A percentile compares a stretch with the other conserved stretches of the same genome.
Evolutionary conservation across 129 eudicot species (phyloP).

Genomic region (Artemisia annua): DNA sequence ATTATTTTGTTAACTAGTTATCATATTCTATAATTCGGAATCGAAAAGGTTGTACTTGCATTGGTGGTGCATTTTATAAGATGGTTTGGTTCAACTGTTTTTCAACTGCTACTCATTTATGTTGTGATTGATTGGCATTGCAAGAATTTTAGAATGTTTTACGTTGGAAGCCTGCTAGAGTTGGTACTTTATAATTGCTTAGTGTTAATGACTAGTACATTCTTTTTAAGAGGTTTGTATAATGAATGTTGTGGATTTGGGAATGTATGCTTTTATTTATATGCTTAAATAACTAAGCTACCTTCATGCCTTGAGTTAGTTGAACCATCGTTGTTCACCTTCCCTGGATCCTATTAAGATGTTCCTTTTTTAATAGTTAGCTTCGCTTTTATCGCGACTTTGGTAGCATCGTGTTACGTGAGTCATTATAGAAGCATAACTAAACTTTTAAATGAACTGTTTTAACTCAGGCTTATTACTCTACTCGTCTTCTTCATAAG

Average conservation of each 20-base stretch:
- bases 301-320: too few species aligned
- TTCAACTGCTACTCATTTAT: slow-evolving; percentile 38
- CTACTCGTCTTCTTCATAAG: too few species aligned
- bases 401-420: too few species aligned
- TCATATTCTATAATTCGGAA: slow-evolving; percentile 13
- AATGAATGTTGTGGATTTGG: slow-evolving; percentile 17
- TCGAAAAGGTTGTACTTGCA: slow-evolving; percentile 13
- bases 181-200: slow-evolving; percentile 8
- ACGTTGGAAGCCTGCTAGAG: too few species aligned
- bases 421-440: background rate
- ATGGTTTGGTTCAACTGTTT: slow-evolving; percentile 39
- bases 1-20: slow-evolving; percentile 4
- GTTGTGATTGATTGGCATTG: slow-evolving; percentile 22
- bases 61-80: slow-evolving; percentile 13
- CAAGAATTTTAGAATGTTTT: slow-evolving; percentile 30
- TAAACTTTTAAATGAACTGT: too few species aligned
- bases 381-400: background rate
- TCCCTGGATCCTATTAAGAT: slow-evolving; percentile 1
- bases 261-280: slow-evolving; percentile 27
- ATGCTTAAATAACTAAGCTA: background rate
- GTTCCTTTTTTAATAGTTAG: slow-evolving; percentile 14
- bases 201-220: slow-evolving; percentile 10
- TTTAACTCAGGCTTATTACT: too few species aligned
- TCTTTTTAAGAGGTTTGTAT: background rate
- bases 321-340: slow-evolving; percentile 25